Evolutionary conservation across 305 asterid species (phyloP), one percentile per base, ranked within the genome.

Genomic region (Striga hermonthica): DNA sequence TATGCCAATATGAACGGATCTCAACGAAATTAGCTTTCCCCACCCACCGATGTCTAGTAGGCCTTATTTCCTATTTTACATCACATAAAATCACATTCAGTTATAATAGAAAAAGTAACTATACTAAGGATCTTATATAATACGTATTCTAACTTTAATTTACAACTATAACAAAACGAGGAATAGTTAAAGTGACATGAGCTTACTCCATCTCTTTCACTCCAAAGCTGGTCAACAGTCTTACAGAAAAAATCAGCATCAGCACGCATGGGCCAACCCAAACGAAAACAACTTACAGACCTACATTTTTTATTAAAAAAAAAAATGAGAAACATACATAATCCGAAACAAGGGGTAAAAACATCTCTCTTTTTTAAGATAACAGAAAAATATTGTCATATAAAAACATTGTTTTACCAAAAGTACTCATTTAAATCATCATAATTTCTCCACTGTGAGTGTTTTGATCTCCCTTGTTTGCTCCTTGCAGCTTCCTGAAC

Each of bases 181-280:
- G 31, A 22, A 22, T 9, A 0, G 1, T 9, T 45, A 36, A 41
- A 56, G 41, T 83, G 70, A 4, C 49, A 48, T 54, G 49, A 50
- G 52, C 74, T 72, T 83, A 89, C 97, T 79, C 81, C 94, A 71
- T 74, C 80, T 72, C 77, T 85, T 67, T 87, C 91, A 67, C 70
- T 74, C 13, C 56, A 72, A 63, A 61, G 75, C 65, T 68, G 79
- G 71, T 80, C 84, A 35, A 61, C 69, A 4, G 89, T 78, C 66
- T 76, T 78, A 72, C 94, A 83, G 72, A 89, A 89, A 77, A 85
- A 89, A 75, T 89, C 94, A 71, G 94, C 93, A 71, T 89, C 91
- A 62, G 92, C 89, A 4, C 94, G 95, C 97, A 89, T 89, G 35
- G 97, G 97, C 97, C 97, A 89, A 68, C 97, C 91, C 80, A 87